Conservation (phyloP, 1,284 basidiomycete species). For the Wolfiporia cocos region DNA sequence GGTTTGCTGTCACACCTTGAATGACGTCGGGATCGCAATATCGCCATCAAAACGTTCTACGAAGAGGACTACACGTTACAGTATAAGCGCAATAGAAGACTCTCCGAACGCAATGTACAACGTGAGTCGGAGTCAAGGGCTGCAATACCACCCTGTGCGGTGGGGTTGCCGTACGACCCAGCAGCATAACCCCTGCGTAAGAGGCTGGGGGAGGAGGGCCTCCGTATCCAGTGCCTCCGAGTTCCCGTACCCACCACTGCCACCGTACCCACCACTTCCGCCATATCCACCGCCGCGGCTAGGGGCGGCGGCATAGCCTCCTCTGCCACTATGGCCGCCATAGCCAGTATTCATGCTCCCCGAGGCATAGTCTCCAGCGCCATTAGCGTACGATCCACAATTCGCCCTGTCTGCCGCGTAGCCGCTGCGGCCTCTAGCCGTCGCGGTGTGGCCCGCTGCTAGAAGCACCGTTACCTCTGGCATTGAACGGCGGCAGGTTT, state of each 20-base stretch:
- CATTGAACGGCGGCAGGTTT: conserved; percentile 4
- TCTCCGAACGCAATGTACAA: not conserved
- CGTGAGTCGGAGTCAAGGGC: no score
- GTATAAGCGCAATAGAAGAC: not conserved
- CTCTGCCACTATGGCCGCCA: conserved; percentile 21
- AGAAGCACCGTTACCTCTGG: not conserved
- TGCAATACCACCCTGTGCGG: conserved; percentile 28
- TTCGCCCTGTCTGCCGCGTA: conserved; percentile 2
- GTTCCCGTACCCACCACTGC: conserved; percentile 14
- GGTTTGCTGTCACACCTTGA: no score
- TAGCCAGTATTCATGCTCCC: conserved; percentile 16
- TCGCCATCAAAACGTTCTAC: no score
- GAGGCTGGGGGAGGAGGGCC: no score
- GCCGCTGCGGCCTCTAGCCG: conserved; percentile 13
- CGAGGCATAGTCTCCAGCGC: conserved; percentile 22
- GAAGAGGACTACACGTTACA: not conserved
- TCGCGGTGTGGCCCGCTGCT: conserved; percentile 11
- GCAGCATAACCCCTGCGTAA: conserved; percentile 17
- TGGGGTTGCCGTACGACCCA: conserved; percentile 14
- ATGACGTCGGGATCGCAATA: no score
- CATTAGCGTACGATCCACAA: conserved; percentile 9
- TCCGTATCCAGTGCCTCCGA: conserved; percentile 28
- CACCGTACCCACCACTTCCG: conserved; percentile 17
- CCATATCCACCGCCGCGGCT: conserved; percentile 10
- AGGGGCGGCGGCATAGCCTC: conserved; percentile 14